phyloP scores from a whole-genome alignment of 2,329 filamentous ascomycete species.

The Penicillium sp. region DNA sequence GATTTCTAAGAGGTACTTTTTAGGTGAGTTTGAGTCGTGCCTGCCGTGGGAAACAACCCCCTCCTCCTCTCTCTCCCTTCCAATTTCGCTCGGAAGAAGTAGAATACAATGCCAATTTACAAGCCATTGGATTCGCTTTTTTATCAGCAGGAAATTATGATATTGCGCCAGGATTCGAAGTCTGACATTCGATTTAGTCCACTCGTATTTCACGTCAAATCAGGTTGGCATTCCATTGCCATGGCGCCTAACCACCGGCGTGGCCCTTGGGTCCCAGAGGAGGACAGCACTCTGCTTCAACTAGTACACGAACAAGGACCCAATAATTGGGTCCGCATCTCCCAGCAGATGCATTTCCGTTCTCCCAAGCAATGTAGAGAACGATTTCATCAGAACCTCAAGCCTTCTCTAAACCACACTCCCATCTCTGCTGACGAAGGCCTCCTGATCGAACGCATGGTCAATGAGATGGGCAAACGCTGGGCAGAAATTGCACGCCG shows the following conservation, averaged over 20 bases:
- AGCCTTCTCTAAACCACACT: constrained; percentile 67
- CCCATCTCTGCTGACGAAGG: constrained; percentile 71
- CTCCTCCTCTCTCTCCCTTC: background rate
- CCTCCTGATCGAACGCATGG: constrained; percentile 69
- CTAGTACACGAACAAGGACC: constrained; percentile 69
- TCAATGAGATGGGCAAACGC: constrained; percentile 73
- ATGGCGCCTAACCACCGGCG: constrained; percentile 58
- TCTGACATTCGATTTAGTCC: constrained; percentile 2
- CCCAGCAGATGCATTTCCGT: constrained; percentile 68
- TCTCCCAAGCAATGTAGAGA: constrained; percentile 94
- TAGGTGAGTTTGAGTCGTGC: background rate
- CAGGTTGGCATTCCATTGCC: constrained; percentile 5
- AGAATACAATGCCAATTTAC: background rate
- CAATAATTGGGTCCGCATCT: constrained; percentile 87
- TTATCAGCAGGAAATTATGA: background rate
- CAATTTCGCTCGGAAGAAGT: background rate
- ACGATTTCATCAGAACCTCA: constrained; percentile 90
- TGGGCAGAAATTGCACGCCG: constrained; percentile 90
- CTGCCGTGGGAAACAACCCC: background rate
- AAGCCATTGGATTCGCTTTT: background rate
- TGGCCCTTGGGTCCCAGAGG: constrained; percentile 77
- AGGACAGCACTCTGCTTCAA: constrained; percentile 67
- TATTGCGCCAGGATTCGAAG: background rate
- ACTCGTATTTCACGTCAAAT: background rate
- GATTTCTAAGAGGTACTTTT: background rate